Base-by-base conservation (phyloP, 345 rosid species). In the Sisymbrium irio region DNA sequence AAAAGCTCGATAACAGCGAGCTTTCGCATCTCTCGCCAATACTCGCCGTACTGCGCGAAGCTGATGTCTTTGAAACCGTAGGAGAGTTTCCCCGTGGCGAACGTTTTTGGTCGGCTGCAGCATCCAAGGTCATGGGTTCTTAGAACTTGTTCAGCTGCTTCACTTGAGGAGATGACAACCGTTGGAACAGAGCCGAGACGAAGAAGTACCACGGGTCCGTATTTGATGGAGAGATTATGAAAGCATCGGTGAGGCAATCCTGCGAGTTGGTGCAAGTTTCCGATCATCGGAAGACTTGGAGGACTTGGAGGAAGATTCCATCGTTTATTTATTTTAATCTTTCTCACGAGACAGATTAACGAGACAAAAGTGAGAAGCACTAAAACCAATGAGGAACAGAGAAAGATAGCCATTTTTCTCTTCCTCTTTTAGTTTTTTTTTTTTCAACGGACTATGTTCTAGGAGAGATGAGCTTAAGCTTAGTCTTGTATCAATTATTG, bases 1-100 rank as follows among this genome's bases (percentile, higher is more conserved):
- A 85, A 85, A 46, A 83, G 82, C 67, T 79, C 78, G 22, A 77
- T 14, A 1, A 42, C 72, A 10, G 80, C 76, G 9, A 79, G 22
- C 65, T 80, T 83, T 11, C 83, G 65, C 44, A 80, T 73, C 69
- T 82, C 84, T 36, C 77, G 78, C 85, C 85, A 80, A 33, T 77
- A 79, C 3, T 28, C 75, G 13, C 49, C 56, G 14, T 79, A 81
- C 0, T 83, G 82, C 7, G 84, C 32, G 28, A 78, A 85, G 33
- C 40, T 83, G 42, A 87, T 1, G 62, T 83, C 89, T 0, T 36
- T 10, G 39, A 76, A 61, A 27, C 75, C 65, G 53, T 85, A 87
- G 9, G 89, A 75, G 10, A 87, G 33, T 40, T 65, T 85, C 3
- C 64, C 57, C 18, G 19, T 41, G 41, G 76, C 83, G 1, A 10